Conservation (phyloP, 2,329 filamentous ascomycete genomes). For the Hypoxylon sp. region DNA sequence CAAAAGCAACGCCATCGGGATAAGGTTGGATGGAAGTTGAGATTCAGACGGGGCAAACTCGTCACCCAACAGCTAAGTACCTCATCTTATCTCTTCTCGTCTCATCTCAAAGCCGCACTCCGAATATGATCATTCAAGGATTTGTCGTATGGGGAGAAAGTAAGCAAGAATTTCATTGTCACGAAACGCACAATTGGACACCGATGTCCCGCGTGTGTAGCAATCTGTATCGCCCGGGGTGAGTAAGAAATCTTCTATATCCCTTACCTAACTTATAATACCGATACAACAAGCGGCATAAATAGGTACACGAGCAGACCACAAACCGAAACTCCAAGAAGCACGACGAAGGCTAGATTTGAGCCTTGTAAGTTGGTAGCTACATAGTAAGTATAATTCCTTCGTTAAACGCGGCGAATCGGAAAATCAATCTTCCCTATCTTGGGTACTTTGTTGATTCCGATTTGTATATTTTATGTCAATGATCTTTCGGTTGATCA, state of each 20-base stretch:
- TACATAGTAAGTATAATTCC: background rate
- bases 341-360: background rate
- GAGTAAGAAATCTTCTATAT: background rate
- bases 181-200: slow-evolving; percentile 1
- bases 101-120: slow-evolving; percentile 28
- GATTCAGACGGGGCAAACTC: slow-evolving; percentile 21
- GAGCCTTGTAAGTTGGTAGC: background rate
- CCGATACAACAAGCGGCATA: slow-evolving; percentile 17
- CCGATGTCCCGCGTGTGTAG: background rate
- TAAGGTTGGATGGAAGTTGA: slow-evolving; percentile 16
- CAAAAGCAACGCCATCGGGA: slow-evolving; percentile 20
- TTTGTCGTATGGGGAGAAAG: slow-evolving; percentile 4
- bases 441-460: background rate
- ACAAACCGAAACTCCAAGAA: slow-evolving; percentile 6
- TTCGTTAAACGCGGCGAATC: slow-evolving; percentile 17
- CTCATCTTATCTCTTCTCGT: slow-evolving; percentile 14
- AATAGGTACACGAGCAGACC: slow-evolving; percentile 11
- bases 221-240: background rate
- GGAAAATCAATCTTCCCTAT: background rate
- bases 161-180: slow-evolving; percentile 10
- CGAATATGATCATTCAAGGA: slow-evolving; percentile 10
- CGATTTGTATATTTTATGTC: background rate
- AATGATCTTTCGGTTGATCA: background rate
- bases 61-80: slow-evolving; percentile 21
- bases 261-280: slow-evolving; percentile 29